Evolutionary conservation across 192 early-diverging fungal genomes (phyloP), one percentile per base, ranked within the genome.

Genomic region (Dissophora globulifera): DNA sequence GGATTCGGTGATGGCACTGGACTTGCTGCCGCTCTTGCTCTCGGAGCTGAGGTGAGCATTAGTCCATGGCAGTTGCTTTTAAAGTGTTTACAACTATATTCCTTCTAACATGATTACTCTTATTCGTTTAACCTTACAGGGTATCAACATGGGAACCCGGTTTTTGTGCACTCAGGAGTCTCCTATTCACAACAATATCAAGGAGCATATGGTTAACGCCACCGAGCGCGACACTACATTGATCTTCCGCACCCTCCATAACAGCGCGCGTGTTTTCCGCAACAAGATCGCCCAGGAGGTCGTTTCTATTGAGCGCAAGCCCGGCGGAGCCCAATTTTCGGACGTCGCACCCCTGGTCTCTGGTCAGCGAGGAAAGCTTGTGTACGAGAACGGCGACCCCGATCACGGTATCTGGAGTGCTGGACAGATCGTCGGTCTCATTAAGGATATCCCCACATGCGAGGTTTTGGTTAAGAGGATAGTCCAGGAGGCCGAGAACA

Each of bases 131-230:
- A n/a, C n/a, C 5, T 80, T 72, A 16, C 72, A 85, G 68, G 91
- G 91, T 47, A 78, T 93, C 62, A 92, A 92, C 79, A 92, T 92
- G 91, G 92, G 93, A 43, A 94, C 93, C 15, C 89, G 93, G n/a
- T 94, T 94, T 85, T 87, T 94, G 89, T 90, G 88, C 79, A 92
- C 91, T 0, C 78, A 82, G 33, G 93, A 94, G 62, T 53, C 87
- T 4, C 90, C 90, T 32, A 87, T 92, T 49, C 91, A 93, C 78
- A 67, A 88, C 31, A 87, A 89, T 70, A 86, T 93, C 81, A 94
- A 94, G 81, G 79, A 90, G 51, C 78, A 79, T 30, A 92, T 94
- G 62, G 91, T 92, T 38, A 72, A 83, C 19, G 90, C 86, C 1
- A 76, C 84, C 33, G 92, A 94, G 57, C 79, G 85, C 23, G 78